Conservation (phyloP, 345 rosid species). For the Cardamine chenopodiifolia region DNA sequence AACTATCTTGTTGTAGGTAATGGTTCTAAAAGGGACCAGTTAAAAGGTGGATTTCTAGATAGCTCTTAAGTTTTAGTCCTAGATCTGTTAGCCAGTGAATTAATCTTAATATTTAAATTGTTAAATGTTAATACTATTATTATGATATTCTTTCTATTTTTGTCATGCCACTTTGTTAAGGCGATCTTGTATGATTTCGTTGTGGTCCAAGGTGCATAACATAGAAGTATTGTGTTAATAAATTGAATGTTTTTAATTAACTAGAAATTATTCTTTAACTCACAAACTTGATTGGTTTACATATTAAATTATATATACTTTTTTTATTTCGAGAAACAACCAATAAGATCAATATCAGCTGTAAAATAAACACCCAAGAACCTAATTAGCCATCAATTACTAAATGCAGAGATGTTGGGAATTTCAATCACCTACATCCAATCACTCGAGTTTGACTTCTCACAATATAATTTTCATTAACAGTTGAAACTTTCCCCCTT, state of each 20-base stretch:
- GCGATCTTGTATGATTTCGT: slow-evolving; percentile 33
- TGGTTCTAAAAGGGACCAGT: slow-evolving; percentile 15
- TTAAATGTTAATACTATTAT: not conserved
- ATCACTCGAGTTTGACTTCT: slow-evolving; percentile 13
- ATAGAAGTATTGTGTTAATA: slow-evolving; percentile 26
- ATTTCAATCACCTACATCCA: slow-evolving; percentile 2
- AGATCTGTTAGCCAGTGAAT: slow-evolving; percentile 30
- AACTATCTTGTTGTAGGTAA: slow-evolving; percentile 9
- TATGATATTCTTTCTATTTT: slow-evolving; percentile 22
- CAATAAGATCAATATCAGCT: slow-evolving; percentile 21
- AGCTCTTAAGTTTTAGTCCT: slow-evolving; percentile 30
- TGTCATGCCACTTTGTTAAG: slow-evolving; percentile 31
- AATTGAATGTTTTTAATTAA: not conserved
- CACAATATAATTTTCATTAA: not conserved
- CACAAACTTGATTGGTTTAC: slow-evolving; percentile 7
- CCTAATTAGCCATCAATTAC: slow-evolving; percentile 8
- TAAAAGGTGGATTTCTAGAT: slow-evolving; percentile 35
- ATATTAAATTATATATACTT: not conserved
- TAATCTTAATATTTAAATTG: not conserved
- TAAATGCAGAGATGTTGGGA: slow-evolving; percentile 14
- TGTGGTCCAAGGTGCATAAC: slow-evolving; percentile 39
- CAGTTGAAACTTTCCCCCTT: not conserved
- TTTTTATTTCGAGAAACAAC: slow-evolving; percentile 25
- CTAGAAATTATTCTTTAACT: not conserved
- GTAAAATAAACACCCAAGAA: slow-evolving; percentile 2